phyloP scores from a whole-genome alignment of 1,139 yeast genomes.

The Tardiomyces depauwii region DNA sequence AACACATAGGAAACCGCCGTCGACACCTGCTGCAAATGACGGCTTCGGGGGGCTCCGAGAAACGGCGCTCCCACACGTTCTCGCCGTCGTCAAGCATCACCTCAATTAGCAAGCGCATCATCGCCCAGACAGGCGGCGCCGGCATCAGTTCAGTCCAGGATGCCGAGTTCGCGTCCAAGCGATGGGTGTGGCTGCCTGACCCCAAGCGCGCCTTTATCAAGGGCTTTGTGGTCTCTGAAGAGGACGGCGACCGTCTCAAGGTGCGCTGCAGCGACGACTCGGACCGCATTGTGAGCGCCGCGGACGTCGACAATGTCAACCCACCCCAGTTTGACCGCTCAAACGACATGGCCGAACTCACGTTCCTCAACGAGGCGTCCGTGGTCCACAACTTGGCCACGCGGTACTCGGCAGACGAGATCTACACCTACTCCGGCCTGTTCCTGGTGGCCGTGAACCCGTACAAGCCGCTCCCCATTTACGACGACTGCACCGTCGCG shows the following conservation, averaged over 20 bases:
- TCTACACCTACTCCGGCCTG: constrained; percentile 64
- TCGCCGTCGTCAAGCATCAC: not conserved
- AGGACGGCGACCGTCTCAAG: constrained; percentile 38
- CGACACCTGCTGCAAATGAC: not conserved
- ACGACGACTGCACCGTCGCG: constrained; percentile 46
- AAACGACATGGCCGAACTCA: constrained; percentile 91
- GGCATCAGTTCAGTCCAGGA: constrained; percentile 26
- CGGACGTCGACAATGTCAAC: constrained; percentile 50
- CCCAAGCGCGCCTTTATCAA: constrained; percentile 50
- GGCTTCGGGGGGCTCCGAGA: not conserved
- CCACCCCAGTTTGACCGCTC: constrained; percentile 91
- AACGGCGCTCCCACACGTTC: not conserved
- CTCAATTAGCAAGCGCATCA: not conserved
- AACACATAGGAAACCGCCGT: too few relatives aligned
- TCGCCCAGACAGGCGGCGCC: not conserved
- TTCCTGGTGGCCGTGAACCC: constrained; percentile 96
- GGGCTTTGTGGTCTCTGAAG: constrained; percentile 53
- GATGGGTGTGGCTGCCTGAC: constrained; percentile 81
- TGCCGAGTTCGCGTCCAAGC: constrained; percentile 43
- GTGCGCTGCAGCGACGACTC: constrained; percentile 43
- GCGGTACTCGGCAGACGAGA: constrained; percentile 67
- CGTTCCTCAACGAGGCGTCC: constrained; percentile 89
- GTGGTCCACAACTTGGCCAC: constrained; percentile 73
- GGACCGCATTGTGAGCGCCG: constrained; percentile 34
- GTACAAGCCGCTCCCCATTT: constrained; percentile 66